Evolutionary conservation across 169 alveolate genomes (phyloP), one percentile per base, ranked within the genome.

Genomic region (Babesia ovata): DNA sequence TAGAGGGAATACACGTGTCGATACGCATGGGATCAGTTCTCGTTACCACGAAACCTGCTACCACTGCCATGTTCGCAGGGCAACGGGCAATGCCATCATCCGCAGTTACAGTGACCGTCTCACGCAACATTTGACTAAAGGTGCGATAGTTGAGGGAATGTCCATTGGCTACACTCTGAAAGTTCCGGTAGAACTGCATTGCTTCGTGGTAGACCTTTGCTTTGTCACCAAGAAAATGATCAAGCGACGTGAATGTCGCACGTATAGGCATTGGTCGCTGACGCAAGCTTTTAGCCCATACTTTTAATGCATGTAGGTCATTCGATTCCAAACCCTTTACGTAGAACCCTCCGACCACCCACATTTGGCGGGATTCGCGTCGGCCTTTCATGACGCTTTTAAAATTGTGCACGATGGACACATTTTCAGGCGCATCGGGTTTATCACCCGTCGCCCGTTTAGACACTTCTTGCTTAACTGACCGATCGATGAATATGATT

Each of bases 241-340:
- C 72, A 1, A 83, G 61, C 39, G 65, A 56, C 19, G 70, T 8
- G 21, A 83, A 83, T 28, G 44, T 65, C n/a, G 73, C 79, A 7
- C 74, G 24, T 48, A 83, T 83, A 13, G 90, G 86, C 90, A 83
- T 83, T 0, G 90, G 86, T 13, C 86, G 67, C 21, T 24, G 21
- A 14, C 57, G 26, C 14, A 83, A 57, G 29, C 61, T 67, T 29
- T 62, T 28, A n/a, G 69, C 48, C 90, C 90, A 83, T 11, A 10
- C 13, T 7, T 70, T 44, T 42, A 74, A 75, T 28, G 71, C 61
- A 6, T 39, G 19, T 1, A 39, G 19, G 33, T 63, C 60, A 39
- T 70, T 78, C 16, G 19, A 33, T 72, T 81, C 88, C 36, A 81
- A 42, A 2, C 84, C 84, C 26, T 70, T 63, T 3, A 60, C 63